Conservation (phyloP, 2,329 filamentous ascomycete genomes). For the Diaporthe aspalathi region DNA sequence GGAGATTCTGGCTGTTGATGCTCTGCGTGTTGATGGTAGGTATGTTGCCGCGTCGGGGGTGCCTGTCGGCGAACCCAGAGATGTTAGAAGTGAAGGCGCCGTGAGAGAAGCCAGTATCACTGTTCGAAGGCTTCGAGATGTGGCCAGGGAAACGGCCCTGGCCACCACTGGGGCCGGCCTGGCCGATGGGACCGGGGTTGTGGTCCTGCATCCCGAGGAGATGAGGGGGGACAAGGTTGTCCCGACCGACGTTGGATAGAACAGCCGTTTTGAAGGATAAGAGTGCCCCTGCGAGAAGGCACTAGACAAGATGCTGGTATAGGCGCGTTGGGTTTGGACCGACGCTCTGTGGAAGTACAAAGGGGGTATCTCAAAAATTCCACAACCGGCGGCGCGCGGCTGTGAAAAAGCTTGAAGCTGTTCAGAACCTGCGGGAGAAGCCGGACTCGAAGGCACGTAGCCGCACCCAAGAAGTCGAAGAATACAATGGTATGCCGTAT, state of each 20-base stretch:
- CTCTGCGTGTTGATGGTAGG: constrained; percentile 91
- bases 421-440: constrained; percentile 38
- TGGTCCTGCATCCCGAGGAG: constrained; percentile 93
- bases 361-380: constrained; percentile 40
- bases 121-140: constrained; percentile 83
- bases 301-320: constrained; percentile 51
- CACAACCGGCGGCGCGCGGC: constrained; percentile 32
- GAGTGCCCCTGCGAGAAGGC: constrained; percentile 64
- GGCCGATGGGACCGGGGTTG: constrained; percentile 68
- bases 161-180: constrained; percentile 66
- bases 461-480: constrained; percentile 34
- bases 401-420: constrained; percentile 31
- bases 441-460: constrained; percentile 30
- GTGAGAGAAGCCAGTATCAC: constrained; percentile 91
- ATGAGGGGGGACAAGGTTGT: constrained; percentile 88
- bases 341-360: constrained; percentile 36
- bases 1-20: constrained; percentile 57
- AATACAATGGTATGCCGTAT: constrained; percentile 38
- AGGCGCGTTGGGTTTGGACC: constrained; percentile 45
- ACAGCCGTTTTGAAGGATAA: constrained; percentile 82
- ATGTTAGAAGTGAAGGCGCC: constrained; percentile 91
- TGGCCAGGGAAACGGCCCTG: constrained; percentile 74
- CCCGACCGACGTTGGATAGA: constrained; percentile 80
- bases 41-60: constrained; percentile 86
- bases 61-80: constrained; percentile 85